Evolutionary conservation across 2,329 filamentous ascomycete species (phyloP).

Genomic region (Monosporascus sp.): DNA sequence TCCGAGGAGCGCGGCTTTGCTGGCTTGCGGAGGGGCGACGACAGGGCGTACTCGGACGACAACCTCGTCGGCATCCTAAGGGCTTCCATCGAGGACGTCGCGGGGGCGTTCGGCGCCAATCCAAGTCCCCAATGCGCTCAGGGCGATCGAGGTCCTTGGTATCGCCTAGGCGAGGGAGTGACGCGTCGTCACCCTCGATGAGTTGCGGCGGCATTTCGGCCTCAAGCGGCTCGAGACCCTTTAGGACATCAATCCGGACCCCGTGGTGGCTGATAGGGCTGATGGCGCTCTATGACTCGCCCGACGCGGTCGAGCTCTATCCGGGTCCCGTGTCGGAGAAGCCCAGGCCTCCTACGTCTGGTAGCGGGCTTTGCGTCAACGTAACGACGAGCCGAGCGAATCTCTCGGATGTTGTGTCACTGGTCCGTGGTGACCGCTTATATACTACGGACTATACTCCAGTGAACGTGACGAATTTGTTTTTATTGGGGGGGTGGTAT

Average conservation of each 20-base stretch:
- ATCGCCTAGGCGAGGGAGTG: constrained; percentile 42
- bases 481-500: too few species aligned
- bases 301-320: constrained; percentile 52
- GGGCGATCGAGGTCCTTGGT: constrained; percentile 43
- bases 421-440: constrained; percentile 61
- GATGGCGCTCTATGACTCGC: constrained; percentile 44
- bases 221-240: constrained; percentile 44
- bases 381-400: constrained; percentile 46
- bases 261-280: constrained; percentile 39
- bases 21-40: constrained; percentile 35
- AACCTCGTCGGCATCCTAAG: constrained; percentile 41
- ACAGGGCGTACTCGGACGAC: constrained; percentile 33
- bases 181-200: constrained; percentile 48
- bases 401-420: constrained; percentile 56
- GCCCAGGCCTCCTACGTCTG: constrained; percentile 47
- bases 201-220: constrained; percentile 48
- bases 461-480: too few species aligned
- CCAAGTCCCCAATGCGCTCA: constrained; percentile 40
- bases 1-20: constrained; percentile 50
- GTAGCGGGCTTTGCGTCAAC: constrained; percentile 45
- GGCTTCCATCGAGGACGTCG: constrained; percentile 41
- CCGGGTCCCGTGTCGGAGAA: constrained; percentile 53
- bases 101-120: constrained; percentile 48
- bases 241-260: constrained; percentile 47
- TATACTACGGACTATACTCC: constrained; percentile 58